Evolutionary conservation across 2,329 filamentous ascomycete genomes (phyloP).

Genomic region (Biscogniauxia marginata): DNA sequence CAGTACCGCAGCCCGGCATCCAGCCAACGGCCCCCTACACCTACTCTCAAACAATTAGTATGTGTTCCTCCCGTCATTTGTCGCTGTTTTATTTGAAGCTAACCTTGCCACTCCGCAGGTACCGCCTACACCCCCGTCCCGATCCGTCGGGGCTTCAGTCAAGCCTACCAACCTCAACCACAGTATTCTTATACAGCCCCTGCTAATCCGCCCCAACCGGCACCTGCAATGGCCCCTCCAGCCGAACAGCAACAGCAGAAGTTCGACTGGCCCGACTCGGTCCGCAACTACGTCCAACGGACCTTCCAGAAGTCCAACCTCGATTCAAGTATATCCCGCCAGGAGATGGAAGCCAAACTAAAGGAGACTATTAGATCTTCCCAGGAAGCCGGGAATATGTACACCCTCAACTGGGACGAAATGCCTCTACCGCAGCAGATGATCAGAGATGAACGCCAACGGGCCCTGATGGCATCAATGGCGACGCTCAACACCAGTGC

Average conservation of each 20-base stretch:
- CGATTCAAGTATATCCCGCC: slow-evolving; percentile 57
- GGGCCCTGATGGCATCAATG: slow-evolving; percentile 39
- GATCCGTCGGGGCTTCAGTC: slow-evolving; percentile 39
- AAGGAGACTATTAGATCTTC: slow-evolving; percentile 82
- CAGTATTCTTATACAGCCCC: slow-evolving; percentile 31
- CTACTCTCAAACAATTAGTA: slow-evolving; percentile 26
- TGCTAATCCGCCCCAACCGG: slow-evolving; percentile 34
- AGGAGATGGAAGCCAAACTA: slow-evolving; percentile 80
- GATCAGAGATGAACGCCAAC: slow-evolving; percentile 68
- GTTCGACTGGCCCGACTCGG: slow-evolving; percentile 77
- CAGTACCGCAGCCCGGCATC: slow-evolving; percentile 29
- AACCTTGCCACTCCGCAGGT: slow-evolving; percentile 31
- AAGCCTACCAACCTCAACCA: slow-evolving; percentile 30
- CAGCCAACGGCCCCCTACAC: slow-evolving; percentile 24
- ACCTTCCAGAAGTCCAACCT: slow-evolving; percentile 77
- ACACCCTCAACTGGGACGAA: slow-evolving; percentile 76
- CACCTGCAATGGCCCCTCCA: slow-evolving; percentile 28
- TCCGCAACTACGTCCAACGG: slow-evolving; percentile 84
- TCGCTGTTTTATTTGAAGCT: slow-evolving; percentile 18
- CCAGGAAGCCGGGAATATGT: slow-evolving; percentile 70
- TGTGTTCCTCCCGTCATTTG: slow-evolving; percentile 11
- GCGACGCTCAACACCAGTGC: slow-evolving; percentile 4
- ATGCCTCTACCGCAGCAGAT: slow-evolving; percentile 84
- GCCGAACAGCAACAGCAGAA: slow-evolving; percentile 49
- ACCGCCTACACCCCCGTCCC: slow-evolving; percentile 44